phyloP scores from a whole-genome alignment of 1,284 basidiomycete genomes.

The Marasmius fiardii region DNA sequence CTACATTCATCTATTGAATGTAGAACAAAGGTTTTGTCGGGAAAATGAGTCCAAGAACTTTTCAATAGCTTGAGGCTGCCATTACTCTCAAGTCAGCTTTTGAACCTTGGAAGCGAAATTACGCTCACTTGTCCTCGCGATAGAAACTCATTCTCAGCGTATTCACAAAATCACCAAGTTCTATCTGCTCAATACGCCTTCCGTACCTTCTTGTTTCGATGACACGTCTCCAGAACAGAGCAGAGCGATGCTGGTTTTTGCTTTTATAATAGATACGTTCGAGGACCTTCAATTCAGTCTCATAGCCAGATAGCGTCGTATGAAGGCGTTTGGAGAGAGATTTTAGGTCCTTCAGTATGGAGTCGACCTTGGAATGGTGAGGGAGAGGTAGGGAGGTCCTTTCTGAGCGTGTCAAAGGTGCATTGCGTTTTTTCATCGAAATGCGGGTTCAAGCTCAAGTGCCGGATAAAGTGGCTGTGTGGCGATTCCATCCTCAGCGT shows the following conservation, averaged over 20 bases:
- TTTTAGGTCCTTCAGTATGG: conserved; percentile 59
- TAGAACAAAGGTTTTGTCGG: conserved; percentile 33
- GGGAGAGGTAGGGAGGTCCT: background rate
- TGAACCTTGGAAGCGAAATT: background rate
- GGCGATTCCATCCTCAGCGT: too few relatives aligned
- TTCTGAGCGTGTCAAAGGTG: background rate
- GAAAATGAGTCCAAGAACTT: conserved; percentile 59
- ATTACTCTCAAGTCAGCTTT: conserved; percentile 4
- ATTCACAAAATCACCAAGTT: conserved; percentile 41
- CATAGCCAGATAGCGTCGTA: conserved; percentile 36
- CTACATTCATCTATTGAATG: conserved; percentile 32
- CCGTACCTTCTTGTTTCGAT: conserved; percentile 58
- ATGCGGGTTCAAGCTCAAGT: background rate
- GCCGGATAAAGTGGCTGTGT: background rate
- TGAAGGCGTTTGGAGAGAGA: conserved; percentile 48
- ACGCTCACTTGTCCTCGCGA: conserved; percentile 43
- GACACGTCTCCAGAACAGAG: conserved; percentile 69
- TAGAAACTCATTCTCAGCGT: conserved; percentile 58
- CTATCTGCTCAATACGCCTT: conserved; percentile 41
- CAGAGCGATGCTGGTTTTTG: conserved; percentile 72
- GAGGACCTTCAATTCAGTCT: conserved; percentile 57
- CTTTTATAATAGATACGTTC: conserved; percentile 74
- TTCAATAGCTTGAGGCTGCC: conserved; percentile 46
- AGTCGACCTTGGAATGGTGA: conserved; percentile 43
- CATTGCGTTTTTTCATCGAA: background rate